Evolutionary conservation across 2,329 filamentous ascomycete species (phyloP).

Genomic region (Paraphoma sp.): DNA sequence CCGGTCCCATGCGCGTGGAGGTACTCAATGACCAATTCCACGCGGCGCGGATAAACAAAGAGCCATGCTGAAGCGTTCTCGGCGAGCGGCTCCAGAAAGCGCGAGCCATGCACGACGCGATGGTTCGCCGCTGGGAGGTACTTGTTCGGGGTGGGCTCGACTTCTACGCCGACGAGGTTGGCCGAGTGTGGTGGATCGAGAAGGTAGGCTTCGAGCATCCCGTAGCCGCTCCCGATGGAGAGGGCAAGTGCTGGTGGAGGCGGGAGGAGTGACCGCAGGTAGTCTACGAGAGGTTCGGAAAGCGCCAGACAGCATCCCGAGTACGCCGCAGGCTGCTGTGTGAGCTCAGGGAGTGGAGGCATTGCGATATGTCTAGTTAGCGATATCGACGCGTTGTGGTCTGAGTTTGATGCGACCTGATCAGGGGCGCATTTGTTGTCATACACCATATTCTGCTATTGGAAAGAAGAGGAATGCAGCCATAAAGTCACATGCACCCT

Average conservation of each 20-base stretch:
- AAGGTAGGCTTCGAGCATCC: constrained; percentile 57
- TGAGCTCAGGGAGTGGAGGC: constrained; percentile 21
- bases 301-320: constrained; percentile 47
- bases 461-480: too few relatives aligned
- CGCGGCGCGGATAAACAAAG: constrained; percentile 62
- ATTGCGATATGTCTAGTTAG: not conserved
- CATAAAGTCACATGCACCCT: too few relatives aligned
- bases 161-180: constrained; percentile 57
- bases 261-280: constrained; percentile 33
- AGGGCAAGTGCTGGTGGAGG: constrained; percentile 33
- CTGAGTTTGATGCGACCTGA: too few relatives aligned
- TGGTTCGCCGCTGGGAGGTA: constrained; percentile 53
- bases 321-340: constrained; percentile 26
- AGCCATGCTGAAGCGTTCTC: constrained; percentile 54
- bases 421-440: too few relatives aligned
- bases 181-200: constrained; percentile 21
- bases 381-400: not conserved
- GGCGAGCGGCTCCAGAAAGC: constrained; percentile 52
- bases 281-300: constrained; percentile 36
- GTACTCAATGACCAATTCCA: constrained; percentile 55
- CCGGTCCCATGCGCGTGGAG: constrained; percentile 42
- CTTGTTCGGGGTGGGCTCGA: constrained; percentile 52
- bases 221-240: constrained; percentile 60
- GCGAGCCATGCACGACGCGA: constrained; percentile 53
- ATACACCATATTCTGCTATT: too few relatives aligned